Evolutionary conservation across 2,329 filamentous ascomycete genomes (phyloP), one percentile per base, ranked within the genome.

Genomic region (Aspergillus alliaceus): DNA sequence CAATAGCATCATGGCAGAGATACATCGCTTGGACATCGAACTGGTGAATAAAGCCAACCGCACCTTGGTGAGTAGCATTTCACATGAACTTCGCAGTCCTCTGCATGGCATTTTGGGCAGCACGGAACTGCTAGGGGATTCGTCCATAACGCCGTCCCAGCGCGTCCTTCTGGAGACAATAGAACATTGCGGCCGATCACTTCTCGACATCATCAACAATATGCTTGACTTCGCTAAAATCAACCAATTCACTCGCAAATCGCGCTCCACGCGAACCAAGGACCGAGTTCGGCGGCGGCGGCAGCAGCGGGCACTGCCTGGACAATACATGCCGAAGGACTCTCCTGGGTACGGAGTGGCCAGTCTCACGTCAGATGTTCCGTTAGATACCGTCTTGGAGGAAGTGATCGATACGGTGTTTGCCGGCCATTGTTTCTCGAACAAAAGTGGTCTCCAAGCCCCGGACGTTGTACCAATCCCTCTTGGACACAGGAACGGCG

Each of bases 121-220:
- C 0, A 60, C 68, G 14, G 72, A 75, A 34, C 59, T 75, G 12
- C 59, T 75, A 6, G 59, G 64, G 31, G 73, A 74, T 34, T 68
- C 69, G 1, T 61, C 59, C 2, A 63, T 68, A 35, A 64, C 63
- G 9, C 61, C 66, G 12, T 60, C 64, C 4, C 72, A 75, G 32
- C 61, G 62, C 15, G 65, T 66, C 3, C 56, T 75, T 53, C 63
- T 75, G 1, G 63, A 71, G 34, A 73, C 75, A 0, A 71, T 79
- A 18, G 68, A 72, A 31, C 72, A 66, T 8, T 80, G 76, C 57
- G 77, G 74, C 1, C 69, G 71, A 2, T 78, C 77, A 0, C 62
- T 80, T 0, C 62, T 79, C 1, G 76, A 78, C 47, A 77, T 75
- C 0, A 72, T 80, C 42, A 73, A 76, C 37, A 67, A 75, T 46